A percentile compares a stretch with the other conserved stretches of the same genome.
These are phyloP conservation scores for Mucor plumbeus DNA, from an alignment of 371 early-diverging fungal species.

Conservation along the genomic window DNA sequence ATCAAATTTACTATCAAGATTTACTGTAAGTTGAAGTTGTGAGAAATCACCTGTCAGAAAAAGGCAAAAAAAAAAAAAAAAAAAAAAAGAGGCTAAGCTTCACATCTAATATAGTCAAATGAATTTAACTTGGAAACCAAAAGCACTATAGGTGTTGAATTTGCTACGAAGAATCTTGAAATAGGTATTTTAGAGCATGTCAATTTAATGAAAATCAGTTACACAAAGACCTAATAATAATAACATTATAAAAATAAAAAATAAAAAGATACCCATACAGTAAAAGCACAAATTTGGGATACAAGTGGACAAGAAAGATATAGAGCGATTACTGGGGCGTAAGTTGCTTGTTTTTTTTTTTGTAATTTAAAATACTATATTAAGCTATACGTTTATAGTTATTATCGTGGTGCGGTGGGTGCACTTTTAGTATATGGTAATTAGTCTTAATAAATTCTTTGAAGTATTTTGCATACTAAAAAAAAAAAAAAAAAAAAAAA, in stretches of 20 bases:
- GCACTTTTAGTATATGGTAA: conserved; percentile 52
- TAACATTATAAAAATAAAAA: neutral
- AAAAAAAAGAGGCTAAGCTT: conserved; percentile 34
- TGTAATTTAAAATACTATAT: neutral
- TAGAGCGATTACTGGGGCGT: conserved; percentile 67
- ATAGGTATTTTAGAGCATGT: conserved; percentile 71
- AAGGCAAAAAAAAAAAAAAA: conserved; percentile 33
- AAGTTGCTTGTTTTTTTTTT: too few species aligned
- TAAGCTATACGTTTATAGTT: conserved; percentile 6
- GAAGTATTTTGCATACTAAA: too few species aligned
- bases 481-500: too few species aligned
- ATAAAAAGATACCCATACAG: conserved; percentile 40
- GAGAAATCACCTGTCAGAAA: conserved; percentile 83
- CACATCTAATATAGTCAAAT: conserved; percentile 60
- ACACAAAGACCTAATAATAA: conserved; percentile 38
- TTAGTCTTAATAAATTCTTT: conserved; percentile 55
- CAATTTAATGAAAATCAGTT: conserved; percentile 98
- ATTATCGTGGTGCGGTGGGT: conserved; percentile 53
- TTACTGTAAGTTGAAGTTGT: conserved; percentile 63
- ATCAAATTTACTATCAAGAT: conserved; percentile 97
- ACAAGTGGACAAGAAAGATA: conserved; percentile 85
- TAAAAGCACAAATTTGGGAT: conserved; percentile 92
- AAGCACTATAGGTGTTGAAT: conserved; percentile 85
- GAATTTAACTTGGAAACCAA: conserved; percentile 97
- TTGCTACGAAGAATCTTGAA: conserved; percentile 54